A percentile compares a stretch with the other conserved stretches of the same genome.
These are phyloP conservation scores for Aspergillus ochraceus DNA, from an alignment of 2,329 filamentous ascomycete species.

Conservation along the genomic window DNA sequence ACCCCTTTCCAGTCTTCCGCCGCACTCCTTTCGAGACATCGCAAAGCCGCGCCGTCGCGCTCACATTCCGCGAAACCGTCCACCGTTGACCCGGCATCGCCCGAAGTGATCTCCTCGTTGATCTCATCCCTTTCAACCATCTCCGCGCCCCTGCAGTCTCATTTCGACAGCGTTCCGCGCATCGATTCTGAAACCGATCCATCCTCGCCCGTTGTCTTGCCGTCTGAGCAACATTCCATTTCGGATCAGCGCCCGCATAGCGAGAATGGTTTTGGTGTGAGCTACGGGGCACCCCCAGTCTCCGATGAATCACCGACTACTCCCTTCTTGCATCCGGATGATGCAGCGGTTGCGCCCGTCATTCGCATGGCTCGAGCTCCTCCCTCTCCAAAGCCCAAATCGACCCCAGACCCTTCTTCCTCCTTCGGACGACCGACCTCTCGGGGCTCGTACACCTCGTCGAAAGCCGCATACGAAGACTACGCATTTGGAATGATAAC, in stretches of 20 bases:
- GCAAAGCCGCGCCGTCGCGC: slow-evolving; percentile 43
- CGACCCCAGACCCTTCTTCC: slow-evolving; percentile 32
- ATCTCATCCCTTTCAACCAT: slow-evolving; percentile 63
- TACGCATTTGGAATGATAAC: slow-evolving; percentile 41
- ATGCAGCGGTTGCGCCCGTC: slow-evolving; percentile 66
- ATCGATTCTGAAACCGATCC: slow-evolving; percentile 43
- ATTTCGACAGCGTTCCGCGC: slow-evolving; percentile 63
- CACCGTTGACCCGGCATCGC: slow-evolving; percentile 44
- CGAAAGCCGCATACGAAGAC: slow-evolving; percentile 33
- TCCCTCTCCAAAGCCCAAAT: slow-evolving; percentile 73
- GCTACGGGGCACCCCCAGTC: slow-evolving; percentile 66
- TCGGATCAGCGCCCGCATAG: slow-evolving; percentile 24
- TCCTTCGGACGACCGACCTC: slow-evolving; percentile 34
- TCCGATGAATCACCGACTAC: slow-evolving; percentile 53
- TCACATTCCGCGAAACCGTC: slow-evolving; percentile 30
- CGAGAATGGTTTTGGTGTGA: slow-evolving; percentile 63
- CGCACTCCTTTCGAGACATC: slow-evolving; percentile 43
- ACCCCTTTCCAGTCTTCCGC: slow-evolving; percentile 28
- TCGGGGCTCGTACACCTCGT: slow-evolving; percentile 39
- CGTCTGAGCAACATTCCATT: slow-evolving; percentile 25
- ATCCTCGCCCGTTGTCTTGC: slow-evolving; percentile 31
- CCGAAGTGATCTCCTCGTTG: slow-evolving; percentile 57
- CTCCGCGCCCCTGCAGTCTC: slow-evolving; percentile 63
- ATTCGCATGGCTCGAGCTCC: slow-evolving; percentile 80
- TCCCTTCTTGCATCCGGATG: slow-evolving; percentile 53